Percentiles rank a stretch among this genome's conserved stretches.
Evolutionary conservation across 2,329 filamentous ascomycete genomes (phyloP).

Genomic region (Leptographium procerum): DNA sequence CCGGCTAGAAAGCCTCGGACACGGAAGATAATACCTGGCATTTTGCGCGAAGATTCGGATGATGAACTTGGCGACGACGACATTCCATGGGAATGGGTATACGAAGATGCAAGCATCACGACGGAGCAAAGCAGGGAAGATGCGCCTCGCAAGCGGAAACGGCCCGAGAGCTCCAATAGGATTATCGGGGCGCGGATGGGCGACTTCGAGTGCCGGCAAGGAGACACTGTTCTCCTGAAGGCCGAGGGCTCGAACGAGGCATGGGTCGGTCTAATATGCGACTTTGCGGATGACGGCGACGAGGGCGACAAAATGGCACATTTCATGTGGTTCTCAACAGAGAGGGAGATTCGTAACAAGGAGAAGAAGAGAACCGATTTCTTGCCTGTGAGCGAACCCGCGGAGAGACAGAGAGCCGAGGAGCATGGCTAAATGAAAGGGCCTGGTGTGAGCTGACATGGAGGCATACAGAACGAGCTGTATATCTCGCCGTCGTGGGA

Average conservation of each 20-base stretch:
- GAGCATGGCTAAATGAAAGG: not conserved
- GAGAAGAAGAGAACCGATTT: constrained; percentile 74
- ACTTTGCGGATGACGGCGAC: constrained; percentile 60
- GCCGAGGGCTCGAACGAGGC: constrained; percentile 77
- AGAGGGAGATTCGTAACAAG: constrained; percentile 77
- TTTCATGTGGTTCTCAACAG: constrained; percentile 93
- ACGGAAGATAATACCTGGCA: constrained; percentile 32
- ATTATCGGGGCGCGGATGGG: constrained; percentile 81
- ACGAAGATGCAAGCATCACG: constrained; percentile 28
- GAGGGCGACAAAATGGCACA: constrained; percentile 70
- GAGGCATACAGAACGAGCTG: constrained; percentile 62
- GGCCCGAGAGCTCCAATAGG: constrained; percentile 25
- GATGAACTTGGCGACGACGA: constrained; percentile 72
- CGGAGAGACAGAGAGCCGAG: not conserved
- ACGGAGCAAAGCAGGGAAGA: constrained; percentile 1
- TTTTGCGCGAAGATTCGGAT: constrained; percentile 70
- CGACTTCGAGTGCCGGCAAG: constrained; percentile 65
- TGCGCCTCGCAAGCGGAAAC: constrained; percentile 18
- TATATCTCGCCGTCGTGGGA: constrained; percentile 87
- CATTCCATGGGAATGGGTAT: constrained; percentile 70
- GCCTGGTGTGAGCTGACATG: not conserved
- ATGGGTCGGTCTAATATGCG: constrained; percentile 83
- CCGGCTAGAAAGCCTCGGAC: constrained; percentile 4
- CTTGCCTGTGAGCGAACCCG: constrained; percentile 41
- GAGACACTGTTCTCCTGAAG: constrained; percentile 78